Percentiles rank a stretch among this genome's conserved stretches.
phyloP scores from a whole-genome alignment of 495 filamentous ascomycete species.

The Penicillium steckii region DNA sequence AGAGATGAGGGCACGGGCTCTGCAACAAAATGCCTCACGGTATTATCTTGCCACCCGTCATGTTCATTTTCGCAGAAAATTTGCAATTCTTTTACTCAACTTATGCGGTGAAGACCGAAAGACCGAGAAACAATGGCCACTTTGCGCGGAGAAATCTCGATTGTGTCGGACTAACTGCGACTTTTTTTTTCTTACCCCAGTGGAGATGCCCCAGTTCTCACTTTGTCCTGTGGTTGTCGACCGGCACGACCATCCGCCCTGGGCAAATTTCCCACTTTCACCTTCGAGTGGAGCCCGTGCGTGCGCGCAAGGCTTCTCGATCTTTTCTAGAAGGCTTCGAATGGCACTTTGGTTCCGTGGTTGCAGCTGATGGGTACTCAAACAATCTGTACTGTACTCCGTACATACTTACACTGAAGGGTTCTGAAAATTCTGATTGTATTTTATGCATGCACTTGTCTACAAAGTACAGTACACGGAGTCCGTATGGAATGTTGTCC shows the following conservation, averaged over 20 bases:
- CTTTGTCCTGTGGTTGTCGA: background rate
- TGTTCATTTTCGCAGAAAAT: background rate
- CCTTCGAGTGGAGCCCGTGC: background rate
- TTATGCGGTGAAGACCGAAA: constrained; percentile 6
- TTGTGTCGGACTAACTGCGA: background rate
- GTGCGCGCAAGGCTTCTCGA: constrained; percentile 15
- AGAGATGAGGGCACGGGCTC: constrained; percentile 7
- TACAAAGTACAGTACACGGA: too few species aligned
- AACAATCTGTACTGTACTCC: background rate
- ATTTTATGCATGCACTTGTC: background rate
- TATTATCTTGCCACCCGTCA: background rate
- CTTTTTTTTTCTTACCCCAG: constrained; percentile 1
- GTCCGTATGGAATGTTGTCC: background rate
- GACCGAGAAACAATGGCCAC: background rate
- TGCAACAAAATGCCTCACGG: constrained; percentile 27
- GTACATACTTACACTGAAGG: background rate
- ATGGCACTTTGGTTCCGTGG: constrained; percentile 12
- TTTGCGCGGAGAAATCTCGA: background rate
- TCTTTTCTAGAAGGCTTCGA: constrained; percentile 33
- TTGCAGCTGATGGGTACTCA: background rate
- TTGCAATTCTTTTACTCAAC: background rate
- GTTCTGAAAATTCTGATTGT: constrained; percentile 5
- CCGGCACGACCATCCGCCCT: constrained; percentile 1
- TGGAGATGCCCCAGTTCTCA: background rate
- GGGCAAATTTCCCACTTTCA: background rate